Percentiles rank a stretch among this genome's conserved stretches.
Conservation (phyloP, 129 eudicot species). For the Lactuca sativa region DNA sequence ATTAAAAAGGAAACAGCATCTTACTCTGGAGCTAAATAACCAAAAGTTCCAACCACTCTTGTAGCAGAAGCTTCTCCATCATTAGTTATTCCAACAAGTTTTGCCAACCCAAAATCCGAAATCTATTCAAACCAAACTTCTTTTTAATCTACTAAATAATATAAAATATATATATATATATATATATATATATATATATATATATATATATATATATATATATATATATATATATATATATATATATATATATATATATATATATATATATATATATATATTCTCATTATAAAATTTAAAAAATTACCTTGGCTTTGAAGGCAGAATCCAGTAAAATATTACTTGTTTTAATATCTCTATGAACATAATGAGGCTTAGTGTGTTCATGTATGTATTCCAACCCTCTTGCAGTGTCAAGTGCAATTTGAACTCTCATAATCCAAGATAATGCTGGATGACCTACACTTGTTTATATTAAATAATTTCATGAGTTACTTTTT, state of each 20-base stretch:
- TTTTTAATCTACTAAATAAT: slow-evolving; percentile 16
- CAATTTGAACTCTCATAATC: slow-evolving; percentile 93
- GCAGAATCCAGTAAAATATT: slow-evolving; percentile 84
- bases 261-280: no score
- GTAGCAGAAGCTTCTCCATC: slow-evolving; percentile 85
- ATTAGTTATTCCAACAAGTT: slow-evolving; percentile 71
- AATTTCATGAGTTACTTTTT: no score
- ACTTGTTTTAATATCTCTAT: slow-evolving; percentile 91
- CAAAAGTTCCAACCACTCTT: slow-evolving; percentile 93
- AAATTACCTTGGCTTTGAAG: slow-evolving; percentile 83
- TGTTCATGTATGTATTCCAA: slow-evolving; percentile 97
- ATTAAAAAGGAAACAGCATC: slow-evolving; percentile 4
- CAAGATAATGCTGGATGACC: slow-evolving; percentile 93
- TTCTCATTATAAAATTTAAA: background rate
- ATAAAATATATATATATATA: no score
- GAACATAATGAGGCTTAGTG: slow-evolving; percentile 95
- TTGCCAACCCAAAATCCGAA: slow-evolving; percentile 94
- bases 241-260: no score
- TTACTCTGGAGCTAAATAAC: slow-evolving; percentile 98
- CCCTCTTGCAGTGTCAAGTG: slow-evolving; percentile 94
- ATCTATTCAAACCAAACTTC: slow-evolving; percentile 44
- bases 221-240: no score
- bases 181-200: no score
- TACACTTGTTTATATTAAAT: slow-evolving; percentile 20
- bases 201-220: no score